phyloP scores from a whole-genome alignment of 495 filamentous ascomycete genomes.

The Penicillium manginii region DNA sequence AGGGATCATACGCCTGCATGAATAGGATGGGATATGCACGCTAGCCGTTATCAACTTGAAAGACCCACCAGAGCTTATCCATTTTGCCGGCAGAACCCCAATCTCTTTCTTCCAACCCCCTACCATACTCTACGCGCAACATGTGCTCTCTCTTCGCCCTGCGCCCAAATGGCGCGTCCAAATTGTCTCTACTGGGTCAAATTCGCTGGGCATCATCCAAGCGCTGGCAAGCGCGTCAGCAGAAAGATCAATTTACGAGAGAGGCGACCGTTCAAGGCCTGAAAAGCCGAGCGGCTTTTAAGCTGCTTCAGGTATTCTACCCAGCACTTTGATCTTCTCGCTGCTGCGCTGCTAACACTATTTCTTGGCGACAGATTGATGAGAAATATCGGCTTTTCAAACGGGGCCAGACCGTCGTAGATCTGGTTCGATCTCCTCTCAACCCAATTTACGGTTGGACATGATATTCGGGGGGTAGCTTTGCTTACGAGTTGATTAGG shows the following conservation, averaged over 20 bases:
- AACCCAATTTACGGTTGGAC: not conserved
- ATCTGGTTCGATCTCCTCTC: constrained; percentile 61
- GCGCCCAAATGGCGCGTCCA: not conserved
- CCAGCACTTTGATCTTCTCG: too few relatives aligned
- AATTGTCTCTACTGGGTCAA: constrained; percentile 8
- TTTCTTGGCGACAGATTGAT: constrained; percentile 63
- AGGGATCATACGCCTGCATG: too few relatives aligned
- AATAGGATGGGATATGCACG: too few relatives aligned
- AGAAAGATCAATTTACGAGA: constrained; percentile 67
- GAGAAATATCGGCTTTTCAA: constrained; percentile 77
- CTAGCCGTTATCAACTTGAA: too few relatives aligned
- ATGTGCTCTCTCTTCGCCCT: constrained; percentile 11
- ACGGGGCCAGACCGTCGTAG: constrained; percentile 81
- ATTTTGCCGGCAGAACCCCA: constrained; percentile 20
- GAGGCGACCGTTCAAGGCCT: constrained; percentile 74
- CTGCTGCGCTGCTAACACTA: too few relatives aligned
- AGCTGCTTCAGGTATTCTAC: constrained; percentile 71
- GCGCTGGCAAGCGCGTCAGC: constrained; percentile 81
- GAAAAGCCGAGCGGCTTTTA: constrained; percentile 91
- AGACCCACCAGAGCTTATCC: not conserved
- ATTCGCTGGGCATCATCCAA: constrained; percentile 66
- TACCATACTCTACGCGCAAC: constrained; percentile 2
- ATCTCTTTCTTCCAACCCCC: not conserved
- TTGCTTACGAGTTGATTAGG: constrained; percentile 52
- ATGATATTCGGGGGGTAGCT: not conserved